phyloP scores from a whole-genome alignment of 352 stramenopile species.

The Saprolegnia diclina region DNA sequence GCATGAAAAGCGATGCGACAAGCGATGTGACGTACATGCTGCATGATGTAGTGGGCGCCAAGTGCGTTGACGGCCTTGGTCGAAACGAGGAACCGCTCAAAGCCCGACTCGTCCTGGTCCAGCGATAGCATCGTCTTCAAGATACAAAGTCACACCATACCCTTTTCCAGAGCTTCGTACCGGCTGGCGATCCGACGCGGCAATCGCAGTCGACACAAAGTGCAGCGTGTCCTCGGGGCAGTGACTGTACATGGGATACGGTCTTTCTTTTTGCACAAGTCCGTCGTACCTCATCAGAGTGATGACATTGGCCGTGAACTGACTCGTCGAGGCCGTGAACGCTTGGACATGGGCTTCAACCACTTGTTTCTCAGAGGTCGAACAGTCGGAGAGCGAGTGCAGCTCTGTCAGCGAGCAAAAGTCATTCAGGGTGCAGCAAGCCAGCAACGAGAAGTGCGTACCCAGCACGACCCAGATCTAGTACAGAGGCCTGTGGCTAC shows the following conservation, averaged over 20 bases:
- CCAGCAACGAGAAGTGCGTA: not conserved
- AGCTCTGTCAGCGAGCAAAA: not conserved
- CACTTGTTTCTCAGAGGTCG: not conserved
- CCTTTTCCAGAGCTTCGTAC: no score
- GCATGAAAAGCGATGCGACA: not conserved
- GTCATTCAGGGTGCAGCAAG: not conserved
- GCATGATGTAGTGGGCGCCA: not conserved
- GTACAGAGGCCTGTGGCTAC: not conserved
- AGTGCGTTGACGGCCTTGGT: conserved; percentile 1
- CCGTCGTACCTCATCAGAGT: not conserved
- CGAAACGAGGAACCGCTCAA: not conserved
- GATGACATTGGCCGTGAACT: not conserved
- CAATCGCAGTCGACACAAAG: not conserved
- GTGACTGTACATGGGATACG: not conserved
- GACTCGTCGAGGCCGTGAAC: not conserved
- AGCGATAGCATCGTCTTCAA: not conserved
- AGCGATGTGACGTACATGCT: not conserved
- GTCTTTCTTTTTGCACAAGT: not conserved
- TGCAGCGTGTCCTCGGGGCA: conserved; percentile 3
- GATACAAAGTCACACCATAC: no score
- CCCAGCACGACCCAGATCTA: conserved; percentile 21
- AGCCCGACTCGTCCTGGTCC: not conserved
- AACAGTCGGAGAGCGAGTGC: not conserved
- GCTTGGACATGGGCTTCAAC: conserved; percentile 7
- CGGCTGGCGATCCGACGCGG: no score